Evolutionary conservation across 2,329 filamentous ascomycete genomes (phyloP).

Genomic region (Diaporthe destruens): DNA sequence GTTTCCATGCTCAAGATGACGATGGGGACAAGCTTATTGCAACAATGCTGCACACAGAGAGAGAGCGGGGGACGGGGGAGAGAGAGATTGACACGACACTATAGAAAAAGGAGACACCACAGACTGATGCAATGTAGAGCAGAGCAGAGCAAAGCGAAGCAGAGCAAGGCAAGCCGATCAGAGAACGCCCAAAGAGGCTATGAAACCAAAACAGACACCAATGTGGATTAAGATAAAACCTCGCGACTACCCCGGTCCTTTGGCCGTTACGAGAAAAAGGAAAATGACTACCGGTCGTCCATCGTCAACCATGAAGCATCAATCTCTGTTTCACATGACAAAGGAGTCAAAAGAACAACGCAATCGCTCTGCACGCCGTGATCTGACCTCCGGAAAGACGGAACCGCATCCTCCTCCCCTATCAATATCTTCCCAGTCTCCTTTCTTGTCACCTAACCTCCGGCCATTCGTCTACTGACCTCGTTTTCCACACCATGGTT

Average conservation of each 20-base stretch:
- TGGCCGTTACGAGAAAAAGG: slow-evolving; percentile 32
- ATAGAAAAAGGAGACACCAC: background rate
- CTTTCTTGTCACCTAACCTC: slow-evolving; percentile 1
- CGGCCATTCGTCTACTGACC: slow-evolving; percentile 16
- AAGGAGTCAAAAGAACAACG: slow-evolving; percentile 33
- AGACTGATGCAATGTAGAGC: slow-evolving; percentile 11
- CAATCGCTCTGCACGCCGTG: slow-evolving; percentile 40
- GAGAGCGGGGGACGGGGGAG: no score
- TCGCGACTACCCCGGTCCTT: slow-evolving; percentile 25
- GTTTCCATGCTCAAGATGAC: background rate
- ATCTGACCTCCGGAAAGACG: slow-evolving; percentile 30
- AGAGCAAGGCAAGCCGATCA: background rate
- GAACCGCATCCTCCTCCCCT: background rate
- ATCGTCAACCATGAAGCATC: slow-evolving; percentile 41
- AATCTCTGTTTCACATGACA: slow-evolving; percentile 30
- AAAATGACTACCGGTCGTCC: slow-evolving; percentile 37
- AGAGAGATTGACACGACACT: background rate
- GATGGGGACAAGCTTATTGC: background rate
- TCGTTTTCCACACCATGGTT: background rate
- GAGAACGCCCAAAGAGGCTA: background rate
- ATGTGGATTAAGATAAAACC: slow-evolving; percentile 43
- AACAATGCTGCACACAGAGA: background rate
- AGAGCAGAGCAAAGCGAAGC: background rate
- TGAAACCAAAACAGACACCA: slow-evolving; percentile 42
- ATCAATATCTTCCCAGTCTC: slow-evolving; percentile 22